Evolutionary conservation across 768 basidiomycete genomes (phyloP), one percentile per base, ranked within the genome.

Genomic region (Tephrocybe rancida): DNA sequence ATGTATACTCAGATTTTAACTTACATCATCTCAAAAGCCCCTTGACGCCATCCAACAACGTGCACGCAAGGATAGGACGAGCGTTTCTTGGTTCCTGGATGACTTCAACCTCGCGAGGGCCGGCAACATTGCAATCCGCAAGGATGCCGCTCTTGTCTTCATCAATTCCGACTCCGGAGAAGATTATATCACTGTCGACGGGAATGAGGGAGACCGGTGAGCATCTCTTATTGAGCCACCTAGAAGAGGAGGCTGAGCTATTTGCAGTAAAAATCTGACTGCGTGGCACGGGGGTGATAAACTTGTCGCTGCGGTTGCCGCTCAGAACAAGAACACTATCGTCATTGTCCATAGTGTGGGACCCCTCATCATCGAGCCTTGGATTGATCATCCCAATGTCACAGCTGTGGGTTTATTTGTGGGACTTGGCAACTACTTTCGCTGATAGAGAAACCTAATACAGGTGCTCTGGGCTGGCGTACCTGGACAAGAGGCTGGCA

Each of bases 81-180:
- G 73, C 18, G 71, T 92, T 18, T 81, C 78, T 1, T 92, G 86
- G 85, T 73, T 81, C 52, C 74, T 92, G 35, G 70, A 91, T 51
- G 84, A 94, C 67, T 92, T 80, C 63, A 74, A 94, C 63, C 76
- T 84, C 19, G 62, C 56, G 0, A 63, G 68, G 0, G 86, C 85
- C 7, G 78, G 71, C 5, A 77, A 73, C 42, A 68, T 76, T 39
- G 84, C 77, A 0, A 68, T 71, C 1, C 70, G 64, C 35, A 78
- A 80, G 55, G 83, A 84, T 18, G 86, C 85, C 7, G 87, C 87
- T 1, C 75, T 95, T 35, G 92, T 95, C 9, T 93, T 94, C 68
- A 77, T 93, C 58, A 84, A 86, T 56, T 78, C 89, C 2, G 88
- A 95, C 65, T 92, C 90, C 5, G 94, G 94, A 21, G 94, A 95